Evolutionary conservation across 2,329 filamentous ascomycete species (phyloP), one percentile per base, ranked within the genome.

Genomic region (Bipolaris bicolor): DNA sequence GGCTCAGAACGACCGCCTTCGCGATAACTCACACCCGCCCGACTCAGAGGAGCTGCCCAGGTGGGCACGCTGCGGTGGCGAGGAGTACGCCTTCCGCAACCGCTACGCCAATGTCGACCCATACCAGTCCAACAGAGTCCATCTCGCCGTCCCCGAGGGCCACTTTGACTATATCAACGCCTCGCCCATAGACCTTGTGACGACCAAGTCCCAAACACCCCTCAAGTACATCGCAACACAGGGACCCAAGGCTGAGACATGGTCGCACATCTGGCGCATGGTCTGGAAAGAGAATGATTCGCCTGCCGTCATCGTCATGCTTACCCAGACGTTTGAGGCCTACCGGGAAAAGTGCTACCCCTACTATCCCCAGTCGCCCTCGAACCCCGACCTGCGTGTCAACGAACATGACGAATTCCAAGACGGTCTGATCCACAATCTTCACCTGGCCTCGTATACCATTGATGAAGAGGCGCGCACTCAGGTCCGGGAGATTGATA

Each of bases 241-340:
- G 80, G 95, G 95, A 0, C 95, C 95, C 5, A 97, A 93, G 70
- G 77, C 83, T 58, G 85, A 86, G 24, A 91, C 90, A 15, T 83
- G 89, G 53, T 86, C 88, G 64, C 92, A 96, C 71, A 90, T 96
- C 64, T 99, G 94, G 91, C 91, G 95, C 71, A 99, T 99, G 95
- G 82, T 97, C 34, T 90, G 91, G 74, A 88, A 96, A 69, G 91
- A 96, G 76, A 86, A 82, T n/a, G 86, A 89, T 2, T 73, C 71
- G 26, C 76, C 78, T 1, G 92, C 87, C 1, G 91, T 98, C 55
- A 89, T 98, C 51, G 88, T 98, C 55, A 97, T 98, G 91, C 85
- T 99, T 61, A 99, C 94, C 2, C 91, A 92, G 73, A 94, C 92
- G 24, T 84, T 90, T 71, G 94, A 98, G 76, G 83, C 84, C 31